Evolutionary conservation across 2,329 filamentous ascomycete genomes (phyloP), one percentile per base, ranked within the genome.

Genomic region (Pseudocercospora macadamiae): DNA sequence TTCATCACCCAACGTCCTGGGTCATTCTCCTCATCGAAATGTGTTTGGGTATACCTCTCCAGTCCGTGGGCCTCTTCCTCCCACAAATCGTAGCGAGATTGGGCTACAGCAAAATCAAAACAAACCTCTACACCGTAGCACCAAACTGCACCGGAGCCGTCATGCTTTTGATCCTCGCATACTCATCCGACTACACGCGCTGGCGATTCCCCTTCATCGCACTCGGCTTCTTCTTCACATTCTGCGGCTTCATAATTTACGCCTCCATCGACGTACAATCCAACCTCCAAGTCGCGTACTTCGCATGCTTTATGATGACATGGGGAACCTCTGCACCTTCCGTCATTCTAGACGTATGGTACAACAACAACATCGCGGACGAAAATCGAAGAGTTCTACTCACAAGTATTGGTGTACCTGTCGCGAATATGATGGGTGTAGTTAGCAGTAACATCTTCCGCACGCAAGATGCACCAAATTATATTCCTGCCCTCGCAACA

Each of bases 351-450:
- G 77, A 86, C 64, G 79, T 85, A 57, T 88, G 86, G 87, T 92
- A 91, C 76, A 93, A 90, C 76, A 93, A 93, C 78, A 93, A 93
- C 71, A 83, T 91, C 56, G 89, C 89, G 1, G 83, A 93, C 67
- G 90, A 93, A 73, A 87, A 87, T 57, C 84, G 86, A 34, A 86
- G 89, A 47, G 81, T 91, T 4, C 80, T 87, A 0, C 77, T 91
- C 12, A 92, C 89, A 0, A 87, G 85, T 25, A 82, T 92, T 16
- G 88, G 86, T 21, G 89, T 93, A 0, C 89, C 89, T 0, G 72
- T 90, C 8, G 89, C 89, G 3, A 93, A 93, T 64, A 71, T 91
- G 32, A 92, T 92, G 87, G 89, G 88, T 3, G 76, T 91, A 0
- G 86, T 91, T 0, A 80, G 80, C 25, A 85, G 82, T 61, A 90